These are phyloP conservation scores for Ogataea chonburiensis DNA, from an alignment of 805 yeast species.

Conservation along the genomic window DNA sequence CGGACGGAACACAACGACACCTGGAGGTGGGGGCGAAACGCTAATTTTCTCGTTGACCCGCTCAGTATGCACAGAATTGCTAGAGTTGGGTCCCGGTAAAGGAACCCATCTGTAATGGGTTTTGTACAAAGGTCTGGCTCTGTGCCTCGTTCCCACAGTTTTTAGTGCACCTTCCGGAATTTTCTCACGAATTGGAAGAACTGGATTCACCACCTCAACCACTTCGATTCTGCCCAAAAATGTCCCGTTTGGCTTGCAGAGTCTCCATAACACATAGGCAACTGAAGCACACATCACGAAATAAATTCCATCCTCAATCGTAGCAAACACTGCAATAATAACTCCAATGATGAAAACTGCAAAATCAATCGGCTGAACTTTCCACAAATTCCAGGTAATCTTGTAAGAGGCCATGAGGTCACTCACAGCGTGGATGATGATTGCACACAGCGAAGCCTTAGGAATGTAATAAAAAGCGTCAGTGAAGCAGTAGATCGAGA, in stretches of 20 bases:
- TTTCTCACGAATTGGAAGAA: constrained; percentile 26
- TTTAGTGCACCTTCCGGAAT: constrained; percentile 6
- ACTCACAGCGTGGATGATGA: constrained; percentile 90
- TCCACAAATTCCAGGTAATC: constrained; percentile 68
- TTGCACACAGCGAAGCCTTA: constrained; percentile 80
- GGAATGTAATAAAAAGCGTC: constrained; percentile 86
- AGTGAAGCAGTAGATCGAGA: constrained; percentile 84
- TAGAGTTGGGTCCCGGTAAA: constrained; percentile 33
- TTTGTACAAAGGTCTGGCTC: constrained; percentile 7
- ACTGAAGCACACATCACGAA: constrained; percentile 84
- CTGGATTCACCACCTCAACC: constrained; percentile 69
- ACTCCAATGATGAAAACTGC: constrained; percentile 72
- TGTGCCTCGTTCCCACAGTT: no score
- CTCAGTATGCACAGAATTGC: constrained; percentile 32
- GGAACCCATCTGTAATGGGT: constrained; percentile 63
- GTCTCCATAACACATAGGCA: constrained; percentile 68
- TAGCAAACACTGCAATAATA: constrained; percentile 68
- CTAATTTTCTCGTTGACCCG: constrained; percentile 53
- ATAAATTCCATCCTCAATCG: constrained; percentile 87
- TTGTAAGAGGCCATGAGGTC: constrained; percentile 74
- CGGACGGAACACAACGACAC: constrained; percentile 82
- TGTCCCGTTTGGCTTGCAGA: constrained; percentile 78
- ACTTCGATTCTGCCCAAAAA: constrained; percentile 78
- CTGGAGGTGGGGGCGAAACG: constrained; percentile 82
- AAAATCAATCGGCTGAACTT: constrained; percentile 69